phyloP scores from a whole-genome alignment of 768 basidiomycete species.

The Trametes punicea region DNA sequence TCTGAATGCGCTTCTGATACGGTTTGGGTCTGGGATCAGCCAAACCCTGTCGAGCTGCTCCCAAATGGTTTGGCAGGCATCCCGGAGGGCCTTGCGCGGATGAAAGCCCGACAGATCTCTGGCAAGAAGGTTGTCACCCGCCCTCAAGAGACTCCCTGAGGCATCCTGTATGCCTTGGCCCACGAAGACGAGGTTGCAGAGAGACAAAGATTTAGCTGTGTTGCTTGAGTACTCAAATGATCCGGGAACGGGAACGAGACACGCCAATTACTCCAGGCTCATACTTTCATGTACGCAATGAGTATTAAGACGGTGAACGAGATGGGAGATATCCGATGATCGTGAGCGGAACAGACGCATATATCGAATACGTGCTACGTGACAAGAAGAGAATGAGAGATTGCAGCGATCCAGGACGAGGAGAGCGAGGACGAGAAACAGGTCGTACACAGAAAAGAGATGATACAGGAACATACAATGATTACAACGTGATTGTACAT shows the following conservation, averaged over 20 bases:
- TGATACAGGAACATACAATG: constrained; percentile 5
- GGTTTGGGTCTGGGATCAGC: background rate
- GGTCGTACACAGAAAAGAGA: background rate
- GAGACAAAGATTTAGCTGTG: background rate
- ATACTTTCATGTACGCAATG: too few species aligned
- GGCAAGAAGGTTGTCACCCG: constrained; percentile 42
- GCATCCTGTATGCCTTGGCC: too few species aligned
- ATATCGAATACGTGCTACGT: too few species aligned
- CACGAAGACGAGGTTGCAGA: background rate
- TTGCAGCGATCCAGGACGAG: too few species aligned
- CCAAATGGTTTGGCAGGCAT: constrained; percentile 41
- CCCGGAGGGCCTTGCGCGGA: constrained; percentile 32
- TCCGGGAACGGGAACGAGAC: background rate
- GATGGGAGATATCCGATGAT: background rate
- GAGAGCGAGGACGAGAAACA: background rate
- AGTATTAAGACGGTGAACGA: background rate
- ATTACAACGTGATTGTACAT: constrained; percentile 14
- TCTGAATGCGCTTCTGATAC: background rate
- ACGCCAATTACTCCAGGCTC: background rate
- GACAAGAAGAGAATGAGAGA: too few species aligned
- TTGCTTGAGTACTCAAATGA: too few species aligned
- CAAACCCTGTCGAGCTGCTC: constrained; percentile 34
- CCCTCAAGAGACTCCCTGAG: constrained; percentile 35
- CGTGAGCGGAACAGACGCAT: background rate
- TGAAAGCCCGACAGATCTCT: constrained; percentile 37